Conservation (phyloP, 2,329 filamentous ascomycete genomes). For the Penicillium hordei region DNA sequence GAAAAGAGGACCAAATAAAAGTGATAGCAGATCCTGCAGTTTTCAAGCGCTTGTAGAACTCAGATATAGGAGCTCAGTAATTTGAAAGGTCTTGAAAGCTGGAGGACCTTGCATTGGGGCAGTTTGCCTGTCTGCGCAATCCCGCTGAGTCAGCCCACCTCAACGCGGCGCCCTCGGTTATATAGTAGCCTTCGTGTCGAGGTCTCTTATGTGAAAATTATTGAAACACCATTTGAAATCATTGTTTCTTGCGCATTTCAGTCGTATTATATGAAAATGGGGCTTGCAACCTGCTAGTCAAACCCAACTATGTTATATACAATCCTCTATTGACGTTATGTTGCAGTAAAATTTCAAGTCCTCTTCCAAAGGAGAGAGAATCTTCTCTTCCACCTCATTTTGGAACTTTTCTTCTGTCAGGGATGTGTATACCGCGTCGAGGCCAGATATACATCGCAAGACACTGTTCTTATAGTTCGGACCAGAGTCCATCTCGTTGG, state of each 20-base stretch:
- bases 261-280: no score
- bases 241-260: no score
- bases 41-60: background rate
- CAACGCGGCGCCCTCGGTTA: no score
- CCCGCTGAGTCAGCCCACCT: background rate
- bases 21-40: background rate
- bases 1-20: background rate
- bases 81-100: background rate
- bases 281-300: background rate
- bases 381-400: background rate
- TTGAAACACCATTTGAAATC: no score
- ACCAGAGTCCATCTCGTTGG: no score
- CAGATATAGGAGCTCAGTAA: background rate
- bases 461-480: no score
- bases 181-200: no score
- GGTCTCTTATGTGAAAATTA: no score
- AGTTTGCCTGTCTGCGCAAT: background rate
- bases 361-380: background rate
- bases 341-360: background rate
- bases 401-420: background rate
- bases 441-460: no score
- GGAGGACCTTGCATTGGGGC: background rate
- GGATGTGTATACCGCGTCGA: background rate
- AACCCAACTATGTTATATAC: background rate
- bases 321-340: background rate